phyloP scores from a whole-genome alignment of 257 asterid genomes.

The Solanum sparsipilum region DNA sequence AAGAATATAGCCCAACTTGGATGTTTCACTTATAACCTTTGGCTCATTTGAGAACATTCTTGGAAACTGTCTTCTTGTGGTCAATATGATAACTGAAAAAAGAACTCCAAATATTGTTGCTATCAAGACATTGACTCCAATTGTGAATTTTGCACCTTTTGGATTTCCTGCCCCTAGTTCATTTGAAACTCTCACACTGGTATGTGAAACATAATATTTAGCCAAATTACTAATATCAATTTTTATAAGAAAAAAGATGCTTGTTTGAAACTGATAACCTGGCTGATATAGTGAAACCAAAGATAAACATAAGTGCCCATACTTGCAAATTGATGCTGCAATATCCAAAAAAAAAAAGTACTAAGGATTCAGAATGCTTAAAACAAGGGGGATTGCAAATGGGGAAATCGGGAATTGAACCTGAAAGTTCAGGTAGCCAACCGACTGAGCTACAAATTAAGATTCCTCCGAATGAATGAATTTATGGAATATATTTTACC shows the following conservation, averaged over 20 bases:
- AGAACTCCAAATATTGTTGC: constrained; percentile 14
- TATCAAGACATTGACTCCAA: constrained; percentile 13
- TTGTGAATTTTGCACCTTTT: constrained; percentile 19
- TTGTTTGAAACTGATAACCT: constrained; percentile 9
- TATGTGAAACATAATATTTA: neutral
- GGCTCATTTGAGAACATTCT: constrained; percentile 11
- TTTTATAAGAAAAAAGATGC: neutral
- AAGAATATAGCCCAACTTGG: constrained; percentile 16
- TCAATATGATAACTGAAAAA: constrained; percentile 9
- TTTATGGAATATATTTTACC: constrained; percentile 14
- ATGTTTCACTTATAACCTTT: constrained; percentile 8
- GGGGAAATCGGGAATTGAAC: neutral
- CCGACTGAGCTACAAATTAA: neutral
- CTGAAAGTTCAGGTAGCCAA: neutral
- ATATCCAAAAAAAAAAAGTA: neutral
- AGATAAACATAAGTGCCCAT: constrained; percentile 26
- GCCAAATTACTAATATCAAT: neutral
- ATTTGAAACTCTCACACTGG: constrained; percentile 34
- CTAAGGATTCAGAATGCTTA: neutral
- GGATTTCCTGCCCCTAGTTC: constrained; percentile 32
- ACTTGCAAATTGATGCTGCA: constrained; percentile 23
- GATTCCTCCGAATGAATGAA: neutral
- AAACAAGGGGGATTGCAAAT: neutral
- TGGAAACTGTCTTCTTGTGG: constrained; percentile 13
- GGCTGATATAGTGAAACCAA: constrained; percentile 27